Conservation (phyloP, 495 filamentous ascomycete species). For the Elaphomyces granulatus region DNA sequence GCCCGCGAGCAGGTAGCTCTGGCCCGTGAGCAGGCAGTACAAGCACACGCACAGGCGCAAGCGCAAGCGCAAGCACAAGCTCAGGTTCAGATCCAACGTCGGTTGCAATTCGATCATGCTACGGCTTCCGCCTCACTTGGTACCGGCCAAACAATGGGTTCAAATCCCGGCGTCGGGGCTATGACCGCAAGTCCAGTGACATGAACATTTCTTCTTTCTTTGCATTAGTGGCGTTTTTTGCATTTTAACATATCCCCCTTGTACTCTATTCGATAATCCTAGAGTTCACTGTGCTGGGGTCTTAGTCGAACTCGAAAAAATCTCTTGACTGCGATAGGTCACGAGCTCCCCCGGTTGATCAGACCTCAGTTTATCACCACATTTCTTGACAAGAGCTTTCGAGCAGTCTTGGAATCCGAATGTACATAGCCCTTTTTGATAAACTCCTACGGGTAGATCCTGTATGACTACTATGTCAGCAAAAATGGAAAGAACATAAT, state of each 20-base stretch:
- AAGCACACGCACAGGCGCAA: slow-evolving; percentile 20
- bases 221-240: slow-evolving; percentile 30
- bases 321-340: too few relatives aligned
- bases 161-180: slow-evolving; percentile 21
- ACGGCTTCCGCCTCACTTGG: slow-evolving; percentile 10
- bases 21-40: slow-evolving; percentile 32
- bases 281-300: too few relatives aligned
- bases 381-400: too few relatives aligned
- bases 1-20: slow-evolving; percentile 32
- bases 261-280: too few relatives aligned
- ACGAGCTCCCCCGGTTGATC: too few relatives aligned
- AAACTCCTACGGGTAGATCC: too few relatives aligned
- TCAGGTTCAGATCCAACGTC: slow-evolving; percentile 22
- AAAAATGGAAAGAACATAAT: too few relatives aligned
- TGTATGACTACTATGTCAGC: too few relatives aligned
- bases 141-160: slow-evolving; percentile 19
- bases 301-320: too few relatives aligned
- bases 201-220: slow-evolving; percentile 23
- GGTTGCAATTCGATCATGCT: slow-evolving; percentile 29
- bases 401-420: too few relatives aligned
- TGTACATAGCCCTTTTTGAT: too few relatives aligned
- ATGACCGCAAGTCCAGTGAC: slow-evolving; percentile 20
- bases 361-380: too few relatives aligned
- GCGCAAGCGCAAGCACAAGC: slow-evolving; percentile 21
- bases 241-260: slow-evolving; percentile 7